Percentiles rank a stretch among this genome's conserved stretches.
phyloP scores from a whole-genome alignment of 2,329 filamentous ascomycete species.

The Trichoderma brevicompactum region DNA sequence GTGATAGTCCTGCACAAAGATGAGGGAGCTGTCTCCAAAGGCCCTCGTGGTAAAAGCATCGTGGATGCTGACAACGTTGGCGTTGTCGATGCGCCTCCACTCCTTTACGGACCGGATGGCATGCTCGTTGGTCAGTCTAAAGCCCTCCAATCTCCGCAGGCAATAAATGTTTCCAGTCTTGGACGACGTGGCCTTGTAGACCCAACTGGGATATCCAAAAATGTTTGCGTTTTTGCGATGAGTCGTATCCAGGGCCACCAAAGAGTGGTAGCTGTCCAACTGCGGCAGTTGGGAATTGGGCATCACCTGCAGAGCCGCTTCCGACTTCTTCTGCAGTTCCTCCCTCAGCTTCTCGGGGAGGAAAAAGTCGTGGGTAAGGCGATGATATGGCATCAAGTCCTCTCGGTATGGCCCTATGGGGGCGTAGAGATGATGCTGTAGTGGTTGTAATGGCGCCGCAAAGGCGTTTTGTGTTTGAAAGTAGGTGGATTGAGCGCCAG shows the following conservation, averaged over 20 bases:
- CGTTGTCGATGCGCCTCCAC: constrained; percentile 85
- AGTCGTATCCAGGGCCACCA: constrained; percentile 84
- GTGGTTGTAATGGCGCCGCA: constrained; percentile 61
- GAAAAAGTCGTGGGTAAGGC: constrained; percentile 88
- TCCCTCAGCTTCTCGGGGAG: constrained; percentile 84
- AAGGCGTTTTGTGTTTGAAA: constrained; percentile 65
- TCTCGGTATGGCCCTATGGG: constrained; percentile 82
- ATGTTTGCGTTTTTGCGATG: constrained; percentile 76
- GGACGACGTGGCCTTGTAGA: constrained; percentile 90
- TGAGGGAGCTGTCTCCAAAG: constrained; percentile 92
- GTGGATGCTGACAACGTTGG: constrained; percentile 81
- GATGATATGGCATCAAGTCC: constrained; percentile 82
- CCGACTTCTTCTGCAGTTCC: constrained; percentile 85
- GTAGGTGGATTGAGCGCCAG: constrained; percentile 63
- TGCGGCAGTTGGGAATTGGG: constrained; percentile 76
- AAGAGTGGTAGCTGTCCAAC: constrained; percentile 87
- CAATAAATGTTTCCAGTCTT: constrained; percentile 91
- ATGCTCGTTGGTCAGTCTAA: constrained; percentile 84
- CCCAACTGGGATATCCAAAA: constrained; percentile 90
- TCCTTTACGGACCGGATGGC: constrained; percentile 84
- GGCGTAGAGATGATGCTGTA: constrained; percentile 92
- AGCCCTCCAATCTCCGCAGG: constrained; percentile 84
- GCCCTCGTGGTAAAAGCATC: constrained; percentile 92
- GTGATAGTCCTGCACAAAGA: constrained; percentile 93
- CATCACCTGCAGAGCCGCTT: constrained; percentile 82